Conservation (phyloP, 371 early-diverging fungal genomes). For the Massospora cicadina region DNA sequence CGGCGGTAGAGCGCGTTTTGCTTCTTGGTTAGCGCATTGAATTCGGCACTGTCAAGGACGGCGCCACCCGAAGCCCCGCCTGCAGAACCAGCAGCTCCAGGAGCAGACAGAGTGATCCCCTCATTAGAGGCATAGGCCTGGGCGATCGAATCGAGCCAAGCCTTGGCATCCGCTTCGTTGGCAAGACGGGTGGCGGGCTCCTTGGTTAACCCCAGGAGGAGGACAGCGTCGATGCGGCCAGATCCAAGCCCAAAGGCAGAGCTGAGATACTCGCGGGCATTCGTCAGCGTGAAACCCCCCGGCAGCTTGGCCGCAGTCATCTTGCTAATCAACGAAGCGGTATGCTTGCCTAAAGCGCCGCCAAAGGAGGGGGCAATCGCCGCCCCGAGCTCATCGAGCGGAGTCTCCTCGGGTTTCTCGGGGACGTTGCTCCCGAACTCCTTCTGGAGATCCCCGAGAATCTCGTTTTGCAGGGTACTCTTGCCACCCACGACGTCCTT, state of each 20-base stretch:
- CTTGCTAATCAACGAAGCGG: slow-evolving; percentile 56
- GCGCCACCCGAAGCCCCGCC: slow-evolving; percentile 33
- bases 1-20: slow-evolving; percentile 59
- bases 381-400: slow-evolving; percentile 64
- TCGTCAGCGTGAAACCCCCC: slow-evolving; percentile 71
- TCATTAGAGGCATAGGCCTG: slow-evolving; percentile 61
- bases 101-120: slow-evolving; percentile 48
- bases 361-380: slow-evolving; percentile 38
- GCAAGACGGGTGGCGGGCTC: slow-evolving; percentile 73
- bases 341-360: slow-evolving; percentile 71
- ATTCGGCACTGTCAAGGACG: slow-evolving; percentile 76
- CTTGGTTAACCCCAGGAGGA: slow-evolving; percentile 65
- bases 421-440: slow-evolving; percentile 72
- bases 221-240: slow-evolving; percentile 61
- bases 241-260: slow-evolving; percentile 68
- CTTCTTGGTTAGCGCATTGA: slow-evolving; percentile 62
- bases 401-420: slow-evolving; percentile 84
- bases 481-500: slow-evolving; percentile 91
- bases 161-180: slow-evolving; percentile 68
- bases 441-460: slow-evolving; percentile 85
- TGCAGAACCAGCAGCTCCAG: slow-evolving; percentile 32
- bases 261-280: slow-evolving; percentile 52
- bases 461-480: slow-evolving; percentile 92
- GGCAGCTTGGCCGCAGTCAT: slow-evolving; percentile 84
- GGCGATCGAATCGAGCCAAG: slow-evolving; percentile 67